Evolutionary conservation across 2,329 filamentous ascomycete genomes (phyloP).

Genomic region (Pezicula neosporulosa): DNA sequence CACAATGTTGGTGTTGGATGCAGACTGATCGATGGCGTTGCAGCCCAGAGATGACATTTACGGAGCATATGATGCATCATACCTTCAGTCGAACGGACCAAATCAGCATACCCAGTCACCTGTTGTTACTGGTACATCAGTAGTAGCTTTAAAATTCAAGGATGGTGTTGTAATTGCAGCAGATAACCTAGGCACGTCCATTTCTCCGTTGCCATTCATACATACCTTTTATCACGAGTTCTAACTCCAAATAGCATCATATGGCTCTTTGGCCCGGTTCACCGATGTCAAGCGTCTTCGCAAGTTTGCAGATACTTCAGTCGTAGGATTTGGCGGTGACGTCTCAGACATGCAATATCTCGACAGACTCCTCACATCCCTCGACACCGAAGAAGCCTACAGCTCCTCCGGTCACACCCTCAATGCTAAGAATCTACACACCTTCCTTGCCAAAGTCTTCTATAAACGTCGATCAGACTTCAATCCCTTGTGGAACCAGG

Average conservation of each 20-base stretch:
- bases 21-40: conserved; percentile 13
- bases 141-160: conserved; percentile 92
- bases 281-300: conserved; percentile 94
- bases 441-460: conserved; percentile 92
- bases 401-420: conserved; percentile 50
- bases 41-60: conserved; percentile 98
- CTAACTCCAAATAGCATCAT: conserved; percentile 65
- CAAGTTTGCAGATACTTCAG: conserved; percentile 76
- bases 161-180: conserved; percentile 95
- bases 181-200: conserved; percentile 78
- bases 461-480: conserved; percentile 94
- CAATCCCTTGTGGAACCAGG: conserved; percentile 95
- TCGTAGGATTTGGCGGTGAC: conserved; percentile 94
- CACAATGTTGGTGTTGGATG: not conserved
- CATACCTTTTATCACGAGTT: not conserved
- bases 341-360: conserved; percentile 99
- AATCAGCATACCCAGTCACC: conserved; percentile 88
- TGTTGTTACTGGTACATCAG: conserved; percentile 94
- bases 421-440: conserved; percentile 92
- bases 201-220: not conserved
- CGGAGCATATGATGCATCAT: conserved; percentile 85
- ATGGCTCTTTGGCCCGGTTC: conserved; percentile 95
- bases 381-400: conserved; percentile 89
- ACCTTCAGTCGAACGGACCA: conserved; percentile 69
- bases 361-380: conserved; percentile 81